These are phyloP conservation scores for Solanum raphanifolium DNA, from an alignment of 257 asterid genomes.

Conservation along the genomic window DNA sequence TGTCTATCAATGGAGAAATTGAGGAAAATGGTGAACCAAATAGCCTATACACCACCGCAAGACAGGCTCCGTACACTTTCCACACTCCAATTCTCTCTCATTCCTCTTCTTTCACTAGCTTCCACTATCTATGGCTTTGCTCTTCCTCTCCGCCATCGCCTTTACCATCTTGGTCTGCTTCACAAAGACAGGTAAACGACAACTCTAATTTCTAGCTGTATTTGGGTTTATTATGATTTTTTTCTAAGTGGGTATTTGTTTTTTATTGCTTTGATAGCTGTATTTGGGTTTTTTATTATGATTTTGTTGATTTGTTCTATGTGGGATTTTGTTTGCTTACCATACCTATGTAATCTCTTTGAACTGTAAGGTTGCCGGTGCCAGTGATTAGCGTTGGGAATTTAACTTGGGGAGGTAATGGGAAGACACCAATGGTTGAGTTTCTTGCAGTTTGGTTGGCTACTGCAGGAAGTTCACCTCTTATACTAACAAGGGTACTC, in stretches of 20 bases:
- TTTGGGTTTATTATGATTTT: not conserved
- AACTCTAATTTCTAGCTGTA: not conserved
- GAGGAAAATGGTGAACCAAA: slow-evolving; percentile 46
- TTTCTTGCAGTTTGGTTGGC: slow-evolving; percentile 58
- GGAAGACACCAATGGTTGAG: slow-evolving; percentile 98
- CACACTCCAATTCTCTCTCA: slow-evolving; percentile 44
- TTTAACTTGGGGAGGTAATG: slow-evolving; percentile 99
- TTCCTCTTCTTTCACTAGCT: slow-evolving; percentile 60
- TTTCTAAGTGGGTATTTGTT: not conserved
- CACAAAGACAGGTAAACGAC: slow-evolving; percentile 32
- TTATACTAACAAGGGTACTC: slow-evolving; percentile 77
- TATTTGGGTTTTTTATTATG: not conserved
- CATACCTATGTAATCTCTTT: not conserved
- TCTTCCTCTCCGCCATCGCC: slow-evolving; percentile 50
- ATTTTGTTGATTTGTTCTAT: not conserved
- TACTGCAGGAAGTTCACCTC: slow-evolving; percentile 50
- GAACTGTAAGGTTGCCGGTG: slow-evolving; percentile 52
- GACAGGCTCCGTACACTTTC: slow-evolving; percentile 34
- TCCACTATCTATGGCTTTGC: slow-evolving; percentile 50
- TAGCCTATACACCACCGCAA: slow-evolving; percentile 50
- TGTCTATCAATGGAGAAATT: slow-evolving; percentile 48
- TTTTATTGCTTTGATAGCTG: not conserved
- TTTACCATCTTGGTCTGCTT: slow-evolving; percentile 38
- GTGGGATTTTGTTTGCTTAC: not conserved
- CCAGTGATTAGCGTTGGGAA: slow-evolving; percentile 91